A percentile compares a stretch with the other conserved stretches of the same genome.
phyloP scores from a whole-genome alignment of 1,284 basidiomycete genomes.

The Tilletia indica region DNA sequence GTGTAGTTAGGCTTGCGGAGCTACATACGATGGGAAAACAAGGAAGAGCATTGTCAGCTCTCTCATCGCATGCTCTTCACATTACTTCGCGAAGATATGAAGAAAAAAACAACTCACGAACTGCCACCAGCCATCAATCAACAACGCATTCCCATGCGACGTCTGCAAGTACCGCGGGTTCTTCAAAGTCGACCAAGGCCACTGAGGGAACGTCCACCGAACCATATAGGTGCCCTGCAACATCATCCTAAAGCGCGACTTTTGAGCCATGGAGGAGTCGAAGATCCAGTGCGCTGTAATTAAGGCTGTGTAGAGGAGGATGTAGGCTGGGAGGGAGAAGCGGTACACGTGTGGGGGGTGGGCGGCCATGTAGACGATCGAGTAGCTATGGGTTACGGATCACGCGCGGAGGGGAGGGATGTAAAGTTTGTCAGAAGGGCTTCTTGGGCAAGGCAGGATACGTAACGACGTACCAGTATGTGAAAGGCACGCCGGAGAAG shows the following conservation, averaged over 20 bases:
- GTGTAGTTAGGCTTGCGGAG: constrained; percentile 60
- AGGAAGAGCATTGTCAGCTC: constrained; percentile 50
- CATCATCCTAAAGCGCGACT: constrained; percentile 96
- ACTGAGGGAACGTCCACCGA: constrained; percentile 80
- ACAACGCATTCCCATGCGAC: constrained; percentile 83
- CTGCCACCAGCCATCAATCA: constrained; percentile 84
- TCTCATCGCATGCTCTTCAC: too few species aligned
- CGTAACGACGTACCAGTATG: constrained; percentile 65
- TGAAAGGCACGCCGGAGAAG: constrained; percentile 77
- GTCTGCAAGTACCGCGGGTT: constrained; percentile 92
- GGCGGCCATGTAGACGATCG: constrained; percentile 96
- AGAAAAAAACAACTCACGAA: constrained; percentile 72
- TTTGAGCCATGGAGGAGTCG: constrained; percentile 94
- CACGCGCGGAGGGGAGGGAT: too few species aligned
- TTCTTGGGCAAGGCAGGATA: constrained; percentile 53
- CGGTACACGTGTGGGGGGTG: constrained; percentile 82
- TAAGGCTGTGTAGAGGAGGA: constrained; percentile 58
- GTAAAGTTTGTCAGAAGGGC: too few species aligned
- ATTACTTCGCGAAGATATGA: not conserved
- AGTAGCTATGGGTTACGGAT: constrained; percentile 61
- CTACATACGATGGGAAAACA: not conserved
- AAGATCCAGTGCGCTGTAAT: constrained; percentile 60
- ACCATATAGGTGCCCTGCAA: constrained; percentile 77
- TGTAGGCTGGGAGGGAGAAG: constrained; percentile 75
- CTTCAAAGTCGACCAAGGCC: constrained; percentile 80